phyloP scores from a whole-genome alignment of 495 filamentous ascomycete species.

The Cudoniella acicularis region DNA sequence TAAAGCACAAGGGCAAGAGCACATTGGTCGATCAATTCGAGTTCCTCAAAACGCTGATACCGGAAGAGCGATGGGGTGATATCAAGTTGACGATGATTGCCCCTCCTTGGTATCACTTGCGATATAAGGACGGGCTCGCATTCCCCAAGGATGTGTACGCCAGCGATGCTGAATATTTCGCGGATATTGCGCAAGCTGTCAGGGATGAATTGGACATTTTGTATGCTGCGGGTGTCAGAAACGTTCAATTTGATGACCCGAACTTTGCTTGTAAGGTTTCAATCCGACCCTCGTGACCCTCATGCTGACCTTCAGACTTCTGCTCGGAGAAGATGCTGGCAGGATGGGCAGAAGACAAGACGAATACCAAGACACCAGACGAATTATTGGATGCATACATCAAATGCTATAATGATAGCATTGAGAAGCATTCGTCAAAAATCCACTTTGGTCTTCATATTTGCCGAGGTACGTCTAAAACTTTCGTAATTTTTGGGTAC shows the following conservation, averaged over 20 bases:
- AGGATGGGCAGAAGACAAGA: slow-evolving; percentile 51
- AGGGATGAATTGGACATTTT: slow-evolving; percentile 62
- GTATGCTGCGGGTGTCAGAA: slow-evolving; percentile 65
- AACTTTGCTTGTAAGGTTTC: slow-evolving; percentile 64
- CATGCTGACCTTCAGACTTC: slow-evolving; percentile 50
- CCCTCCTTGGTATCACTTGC: slow-evolving; percentile 72
- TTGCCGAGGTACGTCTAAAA: slow-evolving; percentile 62
- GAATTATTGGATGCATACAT: slow-evolving; percentile 72
- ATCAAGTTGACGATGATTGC: slow-evolving; percentile 74
- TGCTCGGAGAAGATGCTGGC: slow-evolving; percentile 74
- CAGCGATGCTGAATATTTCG: slow-evolving; percentile 68
- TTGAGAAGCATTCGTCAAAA: slow-evolving; percentile 58
- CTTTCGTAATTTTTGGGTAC: not conserved
- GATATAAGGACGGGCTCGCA: slow-evolving; percentile 65
- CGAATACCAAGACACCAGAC: slow-evolving; percentile 57
- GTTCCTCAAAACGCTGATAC: slow-evolving; percentile 60
- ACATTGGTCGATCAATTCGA: slow-evolving; percentile 61
- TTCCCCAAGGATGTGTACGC: slow-evolving; percentile 63
- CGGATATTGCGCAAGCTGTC: slow-evolving; percentile 70
- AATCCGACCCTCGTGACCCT: not conserved
- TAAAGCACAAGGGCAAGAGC: slow-evolving; percentile 59
- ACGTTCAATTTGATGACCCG: slow-evolving; percentile 74
- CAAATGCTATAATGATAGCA: slow-evolving; percentile 69
- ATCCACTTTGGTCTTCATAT: slow-evolving; percentile 75
- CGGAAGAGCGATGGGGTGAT: slow-evolving; percentile 57